A percentile compares a stretch with the other conserved stretches of the same genome.
Evolutionary conservation across 2,329 filamentous ascomycete species (phyloP).

Genomic region (Bimuria novae-zelandiae): DNA sequence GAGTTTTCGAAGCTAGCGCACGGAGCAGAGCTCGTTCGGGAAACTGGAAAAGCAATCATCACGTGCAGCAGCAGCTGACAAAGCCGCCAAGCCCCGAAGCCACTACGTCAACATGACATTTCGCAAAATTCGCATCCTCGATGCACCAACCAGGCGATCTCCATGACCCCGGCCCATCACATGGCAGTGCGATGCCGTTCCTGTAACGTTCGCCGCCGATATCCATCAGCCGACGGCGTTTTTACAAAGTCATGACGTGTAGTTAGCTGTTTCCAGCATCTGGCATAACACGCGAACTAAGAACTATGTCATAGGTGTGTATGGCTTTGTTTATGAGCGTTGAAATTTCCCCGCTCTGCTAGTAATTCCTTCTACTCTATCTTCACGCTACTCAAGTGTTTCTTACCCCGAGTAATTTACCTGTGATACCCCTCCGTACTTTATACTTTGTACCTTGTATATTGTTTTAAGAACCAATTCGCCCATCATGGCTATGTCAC

Average conservation of each 20-base stretch:
- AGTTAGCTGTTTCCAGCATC: slow-evolving; percentile 28
- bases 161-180: slow-evolving; percentile 10
- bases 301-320: slow-evolving; percentile 30
- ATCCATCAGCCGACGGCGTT: slow-evolving; percentile 26
- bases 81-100: slow-evolving; percentile 26
- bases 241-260: slow-evolving; percentile 36
- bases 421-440: slow-evolving; percentile 11
- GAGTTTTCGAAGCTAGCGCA: too few species aligned
- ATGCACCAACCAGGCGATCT: slow-evolving; percentile 4
- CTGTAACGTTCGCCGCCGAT: slow-evolving; percentile 13
- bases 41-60: not conserved
- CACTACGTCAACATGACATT: slow-evolving; percentile 38
- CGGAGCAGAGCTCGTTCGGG: too few species aligned
- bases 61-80: not conserved
- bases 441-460: not conserved
- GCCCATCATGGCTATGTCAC: slow-evolving; percentile 40
- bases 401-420: not conserved
- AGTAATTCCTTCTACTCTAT: slow-evolving; percentile 2
- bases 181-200: slow-evolving; percentile 17
- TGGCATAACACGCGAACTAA: slow-evolving; percentile 30
- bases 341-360: slow-evolving; percentile 7
- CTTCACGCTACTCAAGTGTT: not conserved
- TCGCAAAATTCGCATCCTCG: slow-evolving; percentile 13
- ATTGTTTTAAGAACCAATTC: not conserved
- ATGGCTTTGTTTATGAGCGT: slow-evolving; percentile 21